A percentile compares a stretch with the other conserved stretches of the same genome.
phyloP scores from a whole-genome alignment of 1,139 yeast species.

The Diutina scorzettiae region DNA sequence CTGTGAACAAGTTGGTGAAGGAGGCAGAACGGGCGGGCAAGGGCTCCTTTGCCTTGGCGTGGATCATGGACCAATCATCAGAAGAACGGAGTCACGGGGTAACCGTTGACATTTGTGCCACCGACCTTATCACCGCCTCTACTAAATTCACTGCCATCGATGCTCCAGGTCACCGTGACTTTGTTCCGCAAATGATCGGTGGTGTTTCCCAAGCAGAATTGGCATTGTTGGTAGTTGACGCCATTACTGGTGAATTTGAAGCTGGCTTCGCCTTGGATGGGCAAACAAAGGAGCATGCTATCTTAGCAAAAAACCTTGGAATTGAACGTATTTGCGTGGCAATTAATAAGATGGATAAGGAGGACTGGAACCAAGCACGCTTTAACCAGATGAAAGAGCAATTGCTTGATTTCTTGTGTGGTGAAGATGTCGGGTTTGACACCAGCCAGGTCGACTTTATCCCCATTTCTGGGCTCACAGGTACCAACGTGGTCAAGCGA shows the following conservation, averaged over 20 bases:
- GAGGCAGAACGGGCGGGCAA: conserved; percentile 82
- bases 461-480: conserved; percentile 80
- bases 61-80: conserved; percentile 93
- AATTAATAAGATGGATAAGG: conserved; percentile 79
- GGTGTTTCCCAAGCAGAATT: conserved; percentile 50
- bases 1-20: conserved; percentile 62
- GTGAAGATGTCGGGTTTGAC: conserved; percentile 48
- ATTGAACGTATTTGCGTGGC: conserved; percentile 66
- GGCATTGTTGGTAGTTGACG: conserved; percentile 66
- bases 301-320: conserved; percentile 75
- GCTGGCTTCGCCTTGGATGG: conserved; percentile 81
- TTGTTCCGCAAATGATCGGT: conserved; percentile 43
- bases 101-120: conserved; percentile 85
- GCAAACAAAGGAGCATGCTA: conserved; percentile 88
- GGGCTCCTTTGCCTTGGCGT: conserved; percentile 88
- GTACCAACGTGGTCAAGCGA: conserved; percentile 60
- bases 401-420: conserved; percentile 43
- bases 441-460: conserved; percentile 45
- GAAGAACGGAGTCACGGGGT: conserved; percentile 90
- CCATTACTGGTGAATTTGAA: conserved; percentile 78
- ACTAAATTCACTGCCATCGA: conserved; percentile 80
- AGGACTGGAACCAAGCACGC: conserved; percentile 55
- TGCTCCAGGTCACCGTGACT: conserved; percentile 63
- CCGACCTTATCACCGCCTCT: conserved; percentile 58
- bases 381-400: conserved; percentile 51